These are phyloP conservation scores for Apiospora hydei DNA, from an alignment of 2,329 filamentous ascomycete species.

Conservation along the genomic window DNA sequence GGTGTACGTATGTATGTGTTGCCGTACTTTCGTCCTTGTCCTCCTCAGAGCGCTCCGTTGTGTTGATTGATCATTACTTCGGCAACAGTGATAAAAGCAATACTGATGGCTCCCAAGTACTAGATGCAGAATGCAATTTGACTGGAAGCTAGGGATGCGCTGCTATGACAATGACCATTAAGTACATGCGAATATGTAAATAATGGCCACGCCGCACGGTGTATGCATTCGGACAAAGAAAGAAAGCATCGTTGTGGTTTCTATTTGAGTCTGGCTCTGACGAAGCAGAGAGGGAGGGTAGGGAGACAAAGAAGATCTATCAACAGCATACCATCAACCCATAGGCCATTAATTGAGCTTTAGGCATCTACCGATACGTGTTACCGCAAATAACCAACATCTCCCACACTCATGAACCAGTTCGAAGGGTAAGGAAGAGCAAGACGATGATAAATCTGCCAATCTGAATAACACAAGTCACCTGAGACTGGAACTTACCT, in stretches of 20 bases:
- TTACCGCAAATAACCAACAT: background rate
- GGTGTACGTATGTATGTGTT: no score
- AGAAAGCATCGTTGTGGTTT: background rate
- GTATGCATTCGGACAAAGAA: conserved; percentile 13
- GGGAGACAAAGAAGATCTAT: background rate
- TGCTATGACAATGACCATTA: background rate
- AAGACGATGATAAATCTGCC: background rate
- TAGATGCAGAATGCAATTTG: background rate
- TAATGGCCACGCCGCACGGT: background rate
- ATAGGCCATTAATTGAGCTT: background rate
- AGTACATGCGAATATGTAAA: background rate
- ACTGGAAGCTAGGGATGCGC: background rate
- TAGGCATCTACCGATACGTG: background rate
- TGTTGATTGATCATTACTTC: no score
- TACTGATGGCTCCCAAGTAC: no score
- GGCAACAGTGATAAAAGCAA: background rate
- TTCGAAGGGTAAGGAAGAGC: background rate
- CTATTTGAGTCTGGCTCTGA: background rate
- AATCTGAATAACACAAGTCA: no score
- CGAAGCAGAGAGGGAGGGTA: background rate
- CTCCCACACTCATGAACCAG: background rate
- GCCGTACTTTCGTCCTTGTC: background rate
- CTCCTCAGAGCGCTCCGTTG: background rate
- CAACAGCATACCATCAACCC: background rate
- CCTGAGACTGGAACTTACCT: background rate